Conservation (phyloP, 164 flowering plant species). For the Macadamia tetraphylla region DNA sequence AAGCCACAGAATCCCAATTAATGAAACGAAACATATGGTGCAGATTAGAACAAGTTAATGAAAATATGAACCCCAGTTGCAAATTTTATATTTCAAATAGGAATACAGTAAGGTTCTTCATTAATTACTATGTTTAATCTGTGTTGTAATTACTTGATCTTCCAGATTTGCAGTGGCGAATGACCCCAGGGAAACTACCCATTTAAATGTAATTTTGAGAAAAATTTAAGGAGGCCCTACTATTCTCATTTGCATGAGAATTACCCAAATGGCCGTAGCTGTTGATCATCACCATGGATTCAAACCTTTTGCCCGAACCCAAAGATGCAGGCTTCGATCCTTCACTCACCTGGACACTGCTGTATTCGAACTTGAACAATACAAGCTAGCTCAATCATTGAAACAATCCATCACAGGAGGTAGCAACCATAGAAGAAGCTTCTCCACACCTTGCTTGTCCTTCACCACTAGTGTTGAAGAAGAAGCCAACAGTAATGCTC, state of each 20-base stretch:
- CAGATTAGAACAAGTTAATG: too few relatives aligned
- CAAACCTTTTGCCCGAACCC: slow-evolving; percentile 47
- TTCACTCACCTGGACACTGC: slow-evolving; percentile 41
- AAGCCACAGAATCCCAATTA: too few relatives aligned
- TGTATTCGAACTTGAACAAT: slow-evolving; percentile 29
- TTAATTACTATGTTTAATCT: too few relatives aligned
- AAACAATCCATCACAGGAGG: slow-evolving; percentile 24
- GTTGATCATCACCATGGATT: slow-evolving; percentile 52
- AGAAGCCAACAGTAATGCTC: slow-evolving; percentile 15
- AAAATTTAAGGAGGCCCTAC: slow-evolving; percentile 18
- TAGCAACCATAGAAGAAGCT: slow-evolving; percentile 44
- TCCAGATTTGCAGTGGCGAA: slow-evolving; percentile 29
- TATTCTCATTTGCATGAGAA: slow-evolving; percentile 30
- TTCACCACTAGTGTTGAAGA: slow-evolving; percentile 26
- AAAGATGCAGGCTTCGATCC: slow-evolving; percentile 57
- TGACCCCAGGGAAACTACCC: slow-evolving; percentile 23
- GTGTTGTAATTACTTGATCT: not conserved
- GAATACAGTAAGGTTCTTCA: too few relatives aligned
- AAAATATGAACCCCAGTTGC: not conserved
- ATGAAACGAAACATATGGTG: too few relatives aligned
- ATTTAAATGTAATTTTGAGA: slow-evolving; percentile 14
- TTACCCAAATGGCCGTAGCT: slow-evolving; percentile 55
- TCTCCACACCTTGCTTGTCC: slow-evolving; percentile 81
- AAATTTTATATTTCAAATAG: too few relatives aligned
- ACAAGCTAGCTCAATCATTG: slow-evolving; percentile 32